phyloP scores from a whole-genome alignment of 1,139 yeast genomes.

The Hyphopichia burtonii region DNA sequence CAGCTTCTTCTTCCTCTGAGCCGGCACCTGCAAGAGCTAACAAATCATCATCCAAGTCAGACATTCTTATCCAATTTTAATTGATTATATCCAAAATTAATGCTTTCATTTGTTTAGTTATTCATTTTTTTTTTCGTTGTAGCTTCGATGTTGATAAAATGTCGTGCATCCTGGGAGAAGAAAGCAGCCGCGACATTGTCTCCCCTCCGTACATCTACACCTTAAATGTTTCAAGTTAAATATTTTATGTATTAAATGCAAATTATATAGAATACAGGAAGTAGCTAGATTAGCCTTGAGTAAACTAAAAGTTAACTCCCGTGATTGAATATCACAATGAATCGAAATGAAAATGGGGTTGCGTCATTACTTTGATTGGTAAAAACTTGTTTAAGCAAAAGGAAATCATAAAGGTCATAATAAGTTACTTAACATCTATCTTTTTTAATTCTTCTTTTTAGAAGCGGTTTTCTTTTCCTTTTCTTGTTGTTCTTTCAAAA shows the following conservation, averaged over 20 bases:
- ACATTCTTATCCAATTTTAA: slow-evolving; percentile 22
- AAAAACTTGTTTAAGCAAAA: too few species aligned
- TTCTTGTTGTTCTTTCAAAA: slow-evolving; percentile 90
- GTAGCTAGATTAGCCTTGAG: too few species aligned
- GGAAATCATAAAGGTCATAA: neutral
- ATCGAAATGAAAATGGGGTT: neutral
- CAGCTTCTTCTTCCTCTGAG: slow-evolving; percentile 17
- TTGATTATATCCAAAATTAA: too few species aligned
- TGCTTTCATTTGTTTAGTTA: neutral
- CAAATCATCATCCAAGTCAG: slow-evolving; percentile 84
- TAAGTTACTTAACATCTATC: neutral
- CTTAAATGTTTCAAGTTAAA: too few species aligned
- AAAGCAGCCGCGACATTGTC: neutral
- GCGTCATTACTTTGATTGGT: neutral
- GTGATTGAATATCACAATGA: neutral
- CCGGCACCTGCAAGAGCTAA: slow-evolving; percentile 87
- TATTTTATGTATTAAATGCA: neutral
- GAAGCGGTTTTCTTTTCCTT: slow-evolving; percentile 66
- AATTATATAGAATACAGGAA: neutral
- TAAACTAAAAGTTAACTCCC: too few species aligned
- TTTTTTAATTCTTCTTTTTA: slow-evolving; percentile 15
- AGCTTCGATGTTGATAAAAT: neutral
- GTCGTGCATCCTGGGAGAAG: neutral
- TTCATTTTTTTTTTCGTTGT: neutral
- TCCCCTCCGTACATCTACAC: neutral